Evolutionary conservation across 768 basidiomycete genomes (phyloP).

Genomic region (Rhizopogon vesiculosus): DNA sequence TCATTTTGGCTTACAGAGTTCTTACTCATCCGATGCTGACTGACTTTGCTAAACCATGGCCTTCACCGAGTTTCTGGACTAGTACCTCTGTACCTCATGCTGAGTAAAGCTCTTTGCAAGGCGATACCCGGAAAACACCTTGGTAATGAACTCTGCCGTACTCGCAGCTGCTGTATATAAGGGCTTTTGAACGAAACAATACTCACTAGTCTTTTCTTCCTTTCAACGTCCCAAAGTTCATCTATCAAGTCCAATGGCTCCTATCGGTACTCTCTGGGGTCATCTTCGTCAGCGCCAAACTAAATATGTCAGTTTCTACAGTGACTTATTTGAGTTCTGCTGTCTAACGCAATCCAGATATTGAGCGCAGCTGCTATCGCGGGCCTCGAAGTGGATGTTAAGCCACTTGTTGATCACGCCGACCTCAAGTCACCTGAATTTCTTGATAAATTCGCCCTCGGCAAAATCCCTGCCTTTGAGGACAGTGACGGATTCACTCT

Average conservation of each 20-base stretch:
- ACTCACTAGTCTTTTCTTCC: no score
- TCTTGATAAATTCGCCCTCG: conserved; percentile 24
- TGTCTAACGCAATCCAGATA: conserved; percentile 11
- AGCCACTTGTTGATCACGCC: no score
- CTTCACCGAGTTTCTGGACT: no score
- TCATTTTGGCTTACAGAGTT: no score
- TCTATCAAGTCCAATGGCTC: conserved; percentile 12
- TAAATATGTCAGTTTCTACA: conserved; percentile 17
- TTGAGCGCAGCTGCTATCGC: conserved; percentile 17
- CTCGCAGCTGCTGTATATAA: no score
- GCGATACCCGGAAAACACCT: no score
- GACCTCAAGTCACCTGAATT: conserved; percentile 22
- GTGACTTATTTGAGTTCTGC: background rate
- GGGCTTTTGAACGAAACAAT: no score
- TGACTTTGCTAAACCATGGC: no score
- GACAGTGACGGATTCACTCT: conserved; percentile 16
- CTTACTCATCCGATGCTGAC: no score
- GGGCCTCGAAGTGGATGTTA: conserved; percentile 20
- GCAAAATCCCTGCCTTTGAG: conserved; percentile 25
- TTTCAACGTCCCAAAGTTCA: background rate
- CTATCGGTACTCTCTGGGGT: conserved; percentile 13
- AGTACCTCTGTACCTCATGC: no score
- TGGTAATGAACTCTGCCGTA: no score
- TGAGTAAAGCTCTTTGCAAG: no score
- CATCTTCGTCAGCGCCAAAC: conserved; percentile 18